Percentiles rank a stretch among this genome's conserved stretches.
Evolutionary conservation across 1,284 basidiomycete genomes (phyloP).

Genomic region (Leccinum colubrinum): DNA sequence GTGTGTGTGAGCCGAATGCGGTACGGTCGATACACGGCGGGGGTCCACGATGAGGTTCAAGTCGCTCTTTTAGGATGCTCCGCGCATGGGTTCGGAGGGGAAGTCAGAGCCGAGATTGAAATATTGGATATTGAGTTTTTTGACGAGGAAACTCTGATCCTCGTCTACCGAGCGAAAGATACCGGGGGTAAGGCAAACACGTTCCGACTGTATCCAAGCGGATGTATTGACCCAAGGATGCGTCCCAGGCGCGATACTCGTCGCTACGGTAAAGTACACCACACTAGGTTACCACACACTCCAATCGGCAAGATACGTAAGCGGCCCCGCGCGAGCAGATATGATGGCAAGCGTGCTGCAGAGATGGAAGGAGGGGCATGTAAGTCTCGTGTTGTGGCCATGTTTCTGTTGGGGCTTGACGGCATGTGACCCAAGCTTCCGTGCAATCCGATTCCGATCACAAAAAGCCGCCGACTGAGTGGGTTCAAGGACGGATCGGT

Average conservation of each 20-base stretch:
- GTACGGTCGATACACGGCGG: slow-evolving; percentile 40
- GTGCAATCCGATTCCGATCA: slow-evolving; percentile 50
- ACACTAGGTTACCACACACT: slow-evolving; percentile 56
- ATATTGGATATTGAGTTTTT: slow-evolving; percentile 72
- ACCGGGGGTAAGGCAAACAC: slow-evolving; percentile 41
- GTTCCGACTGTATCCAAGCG: slow-evolving; percentile 27
- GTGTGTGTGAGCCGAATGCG: slow-evolving; percentile 54
- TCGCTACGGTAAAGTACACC: slow-evolving; percentile 59
- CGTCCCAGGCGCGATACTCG: slow-evolving; percentile 45
- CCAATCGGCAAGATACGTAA: slow-evolving; percentile 49
- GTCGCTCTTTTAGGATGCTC: slow-evolving; percentile 53
- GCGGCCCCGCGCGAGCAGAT: slow-evolving; percentile 53
- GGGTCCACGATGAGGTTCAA: slow-evolving; percentile 39
- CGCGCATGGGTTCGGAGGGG: slow-evolving; percentile 37
- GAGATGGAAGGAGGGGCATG: slow-evolving; percentile 54
- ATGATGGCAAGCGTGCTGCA: slow-evolving; percentile 55
- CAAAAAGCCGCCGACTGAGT: slow-evolving; percentile 53
- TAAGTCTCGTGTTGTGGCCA: slow-evolving; percentile 38
- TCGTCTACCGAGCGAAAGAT: slow-evolving; percentile 49
- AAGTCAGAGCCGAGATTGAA: slow-evolving; percentile 39
- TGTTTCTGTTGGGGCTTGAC: slow-evolving; percentile 33
- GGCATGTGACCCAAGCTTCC: slow-evolving; percentile 42
- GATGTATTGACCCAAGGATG: slow-evolving; percentile 27
- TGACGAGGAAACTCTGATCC: slow-evolving; percentile 64
- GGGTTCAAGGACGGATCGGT: slow-evolving; percentile 49